phyloP scores from a whole-genome alignment of 2,329 filamentous ascomycete species.

The Daldinia sp. region DNA sequence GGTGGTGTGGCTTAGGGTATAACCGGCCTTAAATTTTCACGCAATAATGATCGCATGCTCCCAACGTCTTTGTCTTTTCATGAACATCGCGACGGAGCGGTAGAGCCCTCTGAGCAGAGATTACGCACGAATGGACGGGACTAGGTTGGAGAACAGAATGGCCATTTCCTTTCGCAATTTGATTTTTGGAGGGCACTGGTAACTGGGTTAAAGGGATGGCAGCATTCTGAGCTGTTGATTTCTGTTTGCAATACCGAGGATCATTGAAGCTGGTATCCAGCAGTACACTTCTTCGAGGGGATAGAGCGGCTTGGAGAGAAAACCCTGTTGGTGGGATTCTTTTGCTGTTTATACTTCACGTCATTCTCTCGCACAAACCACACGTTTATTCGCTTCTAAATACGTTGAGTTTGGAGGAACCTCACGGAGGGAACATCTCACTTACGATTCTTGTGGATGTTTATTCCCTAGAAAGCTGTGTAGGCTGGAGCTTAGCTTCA shows the following conservation, averaged over 20 bases:
- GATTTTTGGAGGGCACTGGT: constrained; percentile 32
- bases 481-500: constrained; percentile 26
- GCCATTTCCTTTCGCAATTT: constrained; percentile 41
- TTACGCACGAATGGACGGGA: constrained; percentile 42
- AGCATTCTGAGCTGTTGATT: constrained; percentile 30
- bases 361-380: constrained; percentile 41
- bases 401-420: constrained; percentile 40
- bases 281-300: constrained; percentile 33
- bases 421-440: constrained; percentile 40
- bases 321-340: constrained; percentile 23
- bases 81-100: constrained; percentile 40
- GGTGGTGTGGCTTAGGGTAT: constrained; percentile 53
- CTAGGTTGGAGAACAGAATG: constrained; percentile 41
- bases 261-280: constrained; percentile 26
- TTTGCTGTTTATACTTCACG: constrained; percentile 44
- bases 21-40: constrained; percentile 36
- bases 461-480: constrained; percentile 29
- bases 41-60: constrained; percentile 46
- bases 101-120: constrained; percentile 43
- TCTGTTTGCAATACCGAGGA: constrained; percentile 36
- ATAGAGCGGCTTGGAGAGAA: constrained; percentile 38
- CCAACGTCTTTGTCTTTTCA: constrained; percentile 44
- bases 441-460: constrained; percentile 46
- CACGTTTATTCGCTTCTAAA: constrained; percentile 40
- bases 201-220: constrained; percentile 32